Evolutionary conservation across 768 basidiomycete genomes (phyloP).

Genomic region (Hypholoma fasciculare): DNA sequence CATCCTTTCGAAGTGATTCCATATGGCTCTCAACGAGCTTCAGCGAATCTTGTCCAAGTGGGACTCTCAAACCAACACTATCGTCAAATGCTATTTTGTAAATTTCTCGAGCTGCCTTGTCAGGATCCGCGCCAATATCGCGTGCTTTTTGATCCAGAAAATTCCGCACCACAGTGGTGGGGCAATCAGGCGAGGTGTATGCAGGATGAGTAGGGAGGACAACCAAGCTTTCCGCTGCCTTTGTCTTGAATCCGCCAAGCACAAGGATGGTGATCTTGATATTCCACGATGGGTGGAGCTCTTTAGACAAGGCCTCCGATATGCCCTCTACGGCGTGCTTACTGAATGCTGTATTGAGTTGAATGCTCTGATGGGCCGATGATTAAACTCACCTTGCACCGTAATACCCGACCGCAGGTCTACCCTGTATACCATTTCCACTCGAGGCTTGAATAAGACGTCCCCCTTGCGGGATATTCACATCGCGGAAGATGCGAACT

Average conservation of each 20-base stretch:
- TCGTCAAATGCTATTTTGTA: background rate
- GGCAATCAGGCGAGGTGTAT: background rate
- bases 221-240: background rate
- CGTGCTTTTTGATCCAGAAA: background rate
- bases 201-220: background rate
- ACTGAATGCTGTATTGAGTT: background rate
- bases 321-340: background rate
- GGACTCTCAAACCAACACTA: background rate
- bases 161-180: background rate
- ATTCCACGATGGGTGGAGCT: conserved; percentile 1
- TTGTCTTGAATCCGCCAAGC: background rate
- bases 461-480: background rate
- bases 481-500: background rate
- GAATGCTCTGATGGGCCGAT: background rate
- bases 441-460: background rate
- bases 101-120: background rate
- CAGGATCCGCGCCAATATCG: background rate
- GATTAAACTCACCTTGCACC: background rate
- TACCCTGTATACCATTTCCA: background rate
- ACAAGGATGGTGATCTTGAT: background rate
- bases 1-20: background rate
- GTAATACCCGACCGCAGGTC: background rate
- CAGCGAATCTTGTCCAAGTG: background rate
- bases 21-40: background rate
- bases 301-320: background rate